Conservation (phyloP, 2,329 filamentous ascomycete species). For the Xylariomycetidae sp. region DNA sequence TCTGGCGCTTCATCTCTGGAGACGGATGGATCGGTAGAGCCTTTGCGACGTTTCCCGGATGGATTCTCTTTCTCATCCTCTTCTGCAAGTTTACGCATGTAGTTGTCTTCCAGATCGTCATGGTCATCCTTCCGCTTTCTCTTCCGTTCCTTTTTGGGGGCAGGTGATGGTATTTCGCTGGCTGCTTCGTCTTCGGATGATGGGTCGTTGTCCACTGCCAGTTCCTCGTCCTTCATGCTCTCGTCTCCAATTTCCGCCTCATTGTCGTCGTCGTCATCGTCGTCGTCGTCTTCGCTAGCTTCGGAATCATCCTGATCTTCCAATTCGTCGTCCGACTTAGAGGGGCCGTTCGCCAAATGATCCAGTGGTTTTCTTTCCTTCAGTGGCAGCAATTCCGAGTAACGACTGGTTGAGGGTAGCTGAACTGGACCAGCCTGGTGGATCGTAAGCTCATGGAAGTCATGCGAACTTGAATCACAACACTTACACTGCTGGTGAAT, state of each 20-base stretch:
- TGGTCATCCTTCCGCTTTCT: slow-evolving; percentile 64
- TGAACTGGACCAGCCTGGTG: slow-evolving; percentile 48
- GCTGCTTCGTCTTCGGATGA: slow-evolving; percentile 31
- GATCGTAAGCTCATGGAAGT: slow-evolving; percentile 5
- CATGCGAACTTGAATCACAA: slow-evolving; percentile 2
- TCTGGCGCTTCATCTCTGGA: slow-evolving; percentile 15
- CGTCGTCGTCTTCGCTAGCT: slow-evolving; percentile 30
- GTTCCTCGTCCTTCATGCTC: too few species aligned
- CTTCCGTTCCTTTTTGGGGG: slow-evolving; percentile 51
- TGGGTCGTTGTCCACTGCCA: slow-evolving; percentile 38
- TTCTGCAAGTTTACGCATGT: slow-evolving; percentile 61
- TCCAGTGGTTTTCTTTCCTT: slow-evolving; percentile 31
- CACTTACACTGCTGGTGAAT: slow-evolving; percentile 68
- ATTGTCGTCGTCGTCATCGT: slow-evolving; percentile 36
- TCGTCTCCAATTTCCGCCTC: too few species aligned
- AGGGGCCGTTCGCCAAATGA: slow-evolving; percentile 15
- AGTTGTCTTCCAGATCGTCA: slow-evolving; percentile 66
- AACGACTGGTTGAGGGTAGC: slow-evolving; percentile 40
- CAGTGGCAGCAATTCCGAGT: slow-evolving; percentile 30
- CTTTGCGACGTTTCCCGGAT: slow-evolving; percentile 50
- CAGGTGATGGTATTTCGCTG: slow-evolving; percentile 32
- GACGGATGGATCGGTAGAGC: slow-evolving; percentile 19
- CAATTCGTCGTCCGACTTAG: slow-evolving; percentile 13
- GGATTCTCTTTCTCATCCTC: slow-evolving; percentile 52
- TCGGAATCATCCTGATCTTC: slow-evolving; percentile 17